A percentile compares a stretch with the other conserved stretches of the same genome.
These are phyloP conservation scores for Fraxinus pennsylvanica DNA, from an alignment of 257 asterid genomes.

Conservation along the genomic window DNA sequence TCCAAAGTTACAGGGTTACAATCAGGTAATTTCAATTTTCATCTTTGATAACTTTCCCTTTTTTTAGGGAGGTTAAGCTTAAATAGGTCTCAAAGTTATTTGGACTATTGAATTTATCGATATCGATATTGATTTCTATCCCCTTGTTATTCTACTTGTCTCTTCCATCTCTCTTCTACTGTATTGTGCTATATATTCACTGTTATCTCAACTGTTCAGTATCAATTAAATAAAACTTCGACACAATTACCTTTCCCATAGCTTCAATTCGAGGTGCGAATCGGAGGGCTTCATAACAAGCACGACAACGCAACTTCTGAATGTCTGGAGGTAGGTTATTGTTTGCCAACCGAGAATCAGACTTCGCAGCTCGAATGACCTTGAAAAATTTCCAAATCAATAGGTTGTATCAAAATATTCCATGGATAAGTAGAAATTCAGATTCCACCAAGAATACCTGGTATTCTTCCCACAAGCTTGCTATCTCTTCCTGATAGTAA, in stretches of 20 bases:
- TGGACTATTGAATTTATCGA: not conserved
- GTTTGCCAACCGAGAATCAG: constrained; percentile 94
- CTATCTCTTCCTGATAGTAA: constrained; percentile 81
- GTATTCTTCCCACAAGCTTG: constrained; percentile 77
- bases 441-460: constrained; percentile 48
- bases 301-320: constrained; percentile 91
- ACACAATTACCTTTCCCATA: constrained; percentile 77
- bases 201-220: not conserved
- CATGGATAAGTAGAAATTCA: constrained; percentile 9
- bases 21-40: not conserved
- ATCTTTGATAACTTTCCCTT: not conserved
- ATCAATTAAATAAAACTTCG: not conserved
- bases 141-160: not conserved
- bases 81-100: not conserved
- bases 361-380: constrained; percentile 95
- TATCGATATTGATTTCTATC: not conserved
- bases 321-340: constrained; percentile 90
- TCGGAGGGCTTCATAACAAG: constrained; percentile 87
- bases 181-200: not conserved
- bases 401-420: constrained; percentile 11
- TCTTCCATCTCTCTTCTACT: not conserved
- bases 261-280: constrained; percentile 85
- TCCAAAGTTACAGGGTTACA: not conserved
- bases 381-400: constrained; percentile 25
- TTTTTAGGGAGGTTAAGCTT: not conserved